Evolutionary conservation across 2,329 filamentous ascomycete genomes (phyloP).

Genomic region (Pseudopithomyces maydicus): DNA sequence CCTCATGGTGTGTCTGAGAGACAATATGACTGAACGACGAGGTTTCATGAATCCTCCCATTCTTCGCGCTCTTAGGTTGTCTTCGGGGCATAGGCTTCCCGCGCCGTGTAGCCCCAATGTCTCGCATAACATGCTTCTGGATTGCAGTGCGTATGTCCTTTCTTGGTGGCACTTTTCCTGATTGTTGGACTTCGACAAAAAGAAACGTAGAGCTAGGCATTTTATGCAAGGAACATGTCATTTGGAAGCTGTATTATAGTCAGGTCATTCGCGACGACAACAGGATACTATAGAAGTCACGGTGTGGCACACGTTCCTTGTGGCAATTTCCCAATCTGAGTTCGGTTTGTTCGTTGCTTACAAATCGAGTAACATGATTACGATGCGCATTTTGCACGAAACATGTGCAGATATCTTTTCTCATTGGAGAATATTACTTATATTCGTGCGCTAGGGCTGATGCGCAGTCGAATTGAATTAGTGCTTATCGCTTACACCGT

Average conservation of each 20-base stretch:
- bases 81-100: constrained; percentile 12
- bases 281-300: neutral
- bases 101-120: constrained; percentile 16
- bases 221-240: constrained; percentile 14
- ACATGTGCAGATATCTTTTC: neutral
- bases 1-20: neutral
- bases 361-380: constrained; percentile 13
- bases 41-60: too few species aligned
- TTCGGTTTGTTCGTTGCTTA: constrained; percentile 14
- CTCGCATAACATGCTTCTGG: constrained; percentile 16
- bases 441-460: too few species aligned
- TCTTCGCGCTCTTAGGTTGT: constrained; percentile 14
- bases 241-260: neutral
- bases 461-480: too few species aligned
- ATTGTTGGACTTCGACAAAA: constrained; percentile 14
- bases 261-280: too few species aligned
- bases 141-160: constrained; percentile 16
- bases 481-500: too few species aligned
- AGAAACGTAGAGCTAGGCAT: constrained; percentile 15
- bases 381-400: constrained; percentile 8
- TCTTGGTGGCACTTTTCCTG: constrained; percentile 14
- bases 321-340: constrained; percentile 10
- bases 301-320: neutral
- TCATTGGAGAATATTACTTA: neutral
- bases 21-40: constrained; percentile 13